Base-by-base conservation (phyloP, 1,284 basidiomycete genomes). In the Papiliotrema laurentii region DNA sequence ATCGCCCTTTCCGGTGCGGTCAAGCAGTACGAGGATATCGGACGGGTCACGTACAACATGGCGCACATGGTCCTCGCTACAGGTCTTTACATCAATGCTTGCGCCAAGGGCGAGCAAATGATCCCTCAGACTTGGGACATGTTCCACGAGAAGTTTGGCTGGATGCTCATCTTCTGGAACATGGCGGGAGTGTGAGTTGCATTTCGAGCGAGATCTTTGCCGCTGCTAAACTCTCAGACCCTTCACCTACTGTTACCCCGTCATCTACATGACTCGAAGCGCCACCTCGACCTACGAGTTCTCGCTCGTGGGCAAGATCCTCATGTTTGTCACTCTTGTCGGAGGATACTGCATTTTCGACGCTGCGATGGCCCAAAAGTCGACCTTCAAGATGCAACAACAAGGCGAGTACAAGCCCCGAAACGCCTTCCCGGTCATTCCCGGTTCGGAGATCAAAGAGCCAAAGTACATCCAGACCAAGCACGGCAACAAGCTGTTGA, bases 51-150 rank as follows among this genome's bases (percentile, higher is more conserved):
- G n/a, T 63, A 90, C 85, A 97, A 97, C 75, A 93, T 97, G 87
- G 85, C 84, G 2, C 92, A 97, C 75, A 97, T 97, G 89, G 84
- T 89, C 54, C 80, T 97, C 45, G 94, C 93, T 1, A 97, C 92
- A 9, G 92, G 90, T 65, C 79, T 99, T 36, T 98, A 98, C 76
- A 81, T 97, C 62, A 97, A 98, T 64, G 94, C 94, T 43, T 98
- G 92, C 60, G 86, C 81, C 56, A 93, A 93, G 72, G 90, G 86
- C 47, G 89, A 93, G 68, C 92, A 98, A 69, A 94, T 92, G 73
- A 98, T 99, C 58, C 96, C 96, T 18, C 93, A 97, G 72, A 98
- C 94, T 10, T 97, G 94, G 94, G 92, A 97, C 68, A 96, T 97
- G 89, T 93, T 85, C 77, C 88, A 93, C 66, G 92, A 97, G 70